phyloP scores from a whole-genome alignment of 202 grass and related monocot species.

The Eragrostis tef region DNA sequence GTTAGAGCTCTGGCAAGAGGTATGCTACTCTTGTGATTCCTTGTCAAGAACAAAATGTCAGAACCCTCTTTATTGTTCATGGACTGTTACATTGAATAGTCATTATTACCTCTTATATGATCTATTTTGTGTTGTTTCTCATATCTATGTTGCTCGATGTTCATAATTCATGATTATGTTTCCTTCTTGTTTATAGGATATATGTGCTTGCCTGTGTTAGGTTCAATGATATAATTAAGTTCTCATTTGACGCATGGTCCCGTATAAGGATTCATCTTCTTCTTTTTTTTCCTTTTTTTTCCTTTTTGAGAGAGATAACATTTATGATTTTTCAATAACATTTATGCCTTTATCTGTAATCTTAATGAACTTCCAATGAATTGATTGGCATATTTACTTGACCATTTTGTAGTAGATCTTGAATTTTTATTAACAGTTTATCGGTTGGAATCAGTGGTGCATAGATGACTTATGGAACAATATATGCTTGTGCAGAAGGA shows the following conservation, averaged over 20 bases:
- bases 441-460: background rate
- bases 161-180: conserved; percentile 20
- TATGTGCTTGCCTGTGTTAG: conserved; percentile 33
- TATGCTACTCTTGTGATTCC: conserved; percentile 34
- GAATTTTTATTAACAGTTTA: conserved; percentile 31
- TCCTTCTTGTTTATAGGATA: conserved; percentile 17
- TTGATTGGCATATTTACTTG: conserved; percentile 1
- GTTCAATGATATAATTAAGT: conserved; percentile 12
- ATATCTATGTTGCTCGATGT: conserved; percentile 13
- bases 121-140: conserved; percentile 2
- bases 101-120: conserved; percentile 2
- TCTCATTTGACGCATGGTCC: background rate
- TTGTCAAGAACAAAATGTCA: background rate
- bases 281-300: too few relatives aligned
- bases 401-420: conserved; percentile 32
- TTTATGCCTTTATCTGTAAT: background rate
- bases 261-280: conserved; percentile 16
- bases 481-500: conserved; percentile 74
- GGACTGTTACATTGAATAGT: background rate
- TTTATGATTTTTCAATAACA: conserved; percentile 19
- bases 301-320: too few relatives aligned
- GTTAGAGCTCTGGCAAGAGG: conserved; percentile 92
- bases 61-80: conserved; percentile 15
- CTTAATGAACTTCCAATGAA: conserved; percentile 20
- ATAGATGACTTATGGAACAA: conserved; percentile 17